Base-by-base conservation (phyloP, 2,329 filamentous ascomycete genomes). In the Teratosphaeria zuluensis region DNA sequence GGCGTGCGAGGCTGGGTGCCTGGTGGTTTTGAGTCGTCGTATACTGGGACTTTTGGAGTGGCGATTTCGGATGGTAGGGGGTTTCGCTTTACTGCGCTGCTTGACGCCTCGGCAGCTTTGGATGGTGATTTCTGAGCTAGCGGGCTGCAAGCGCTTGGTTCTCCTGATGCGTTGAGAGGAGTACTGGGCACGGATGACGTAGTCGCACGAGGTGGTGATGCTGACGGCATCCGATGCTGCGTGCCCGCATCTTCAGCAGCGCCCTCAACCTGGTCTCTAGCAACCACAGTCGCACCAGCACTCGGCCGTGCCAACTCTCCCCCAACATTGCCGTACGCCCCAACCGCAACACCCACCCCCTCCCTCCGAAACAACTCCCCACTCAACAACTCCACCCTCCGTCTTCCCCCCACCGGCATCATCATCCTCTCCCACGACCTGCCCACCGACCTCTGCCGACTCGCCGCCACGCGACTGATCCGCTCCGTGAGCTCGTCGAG, bases 1-100 rank as follows among this genome's bases (percentile, higher is more conserved):
- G 71, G 70, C 1, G 70, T 73, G 51, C 70, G 70, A 4, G 71
- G 71, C 56, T 73, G 71, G 3, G 60, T 59, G 5, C 55, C 48
- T 9, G 66, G 56, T 3, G 70, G 64, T 12, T 61, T 51, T 11
- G 59, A 55, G 52, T 73, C 70, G 54, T 72, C 64, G 63, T 73
- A 73, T 32, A 73, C 62, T 12, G 56, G 60, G 11, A 72, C 55
- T 46, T 53, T 59, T 4, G 62, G 62, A 16, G 60, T 60, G 28
- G 31, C 38, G 9, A 24, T 55, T 19, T 53, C 38, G 16, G n/a
- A 24, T 48, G 55, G 48, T 7, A 55, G n/a, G 2, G 60, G 51
- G 28, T 61, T 54, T 21, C 53, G 53, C 53, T 59, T 56, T 56
- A 57, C 51, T 42, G 51, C 55, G 53, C 55, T 59, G 42, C 21